phyloP scores from a whole-genome alignment of 1,284 basidiomycete species.

The Irpex sp. region DNA sequence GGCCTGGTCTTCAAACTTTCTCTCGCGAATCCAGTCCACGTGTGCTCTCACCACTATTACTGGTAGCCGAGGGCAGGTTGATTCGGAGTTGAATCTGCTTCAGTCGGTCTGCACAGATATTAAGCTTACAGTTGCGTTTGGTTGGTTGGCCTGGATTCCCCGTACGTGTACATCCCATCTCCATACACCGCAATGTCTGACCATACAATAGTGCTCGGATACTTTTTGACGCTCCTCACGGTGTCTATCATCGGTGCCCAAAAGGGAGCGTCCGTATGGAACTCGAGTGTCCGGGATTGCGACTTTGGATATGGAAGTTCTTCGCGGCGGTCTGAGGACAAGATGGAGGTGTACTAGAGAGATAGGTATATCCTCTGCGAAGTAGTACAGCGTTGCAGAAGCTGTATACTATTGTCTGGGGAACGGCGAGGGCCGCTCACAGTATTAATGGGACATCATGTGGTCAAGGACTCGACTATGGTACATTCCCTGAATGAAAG shows the following conservation, averaged over 20 bases:
- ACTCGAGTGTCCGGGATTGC: slow-evolving; percentile 6
- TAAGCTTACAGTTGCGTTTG: slow-evolving; percentile 10
- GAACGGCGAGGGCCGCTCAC: not conserved
- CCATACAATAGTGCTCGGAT: slow-evolving; percentile 4
- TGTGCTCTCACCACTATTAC: slow-evolving; percentile 3
- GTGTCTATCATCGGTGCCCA: slow-evolving; percentile 6
- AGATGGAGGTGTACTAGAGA: too few relatives aligned
- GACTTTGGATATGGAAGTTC: slow-evolving; percentile 6
- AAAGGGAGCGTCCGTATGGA: slow-evolving; percentile 11
- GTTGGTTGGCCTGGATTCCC: slow-evolving; percentile 9
- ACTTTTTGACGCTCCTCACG: slow-evolving; percentile 7
- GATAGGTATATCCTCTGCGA: too few relatives aligned
- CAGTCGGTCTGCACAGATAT: slow-evolving; percentile 7
- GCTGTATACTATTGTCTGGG: not conserved
- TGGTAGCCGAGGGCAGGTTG: not conserved
- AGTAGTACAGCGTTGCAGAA: too few relatives aligned
- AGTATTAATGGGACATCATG: not conserved
- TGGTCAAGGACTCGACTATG: not conserved
- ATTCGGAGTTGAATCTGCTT: slow-evolving; percentile 1
- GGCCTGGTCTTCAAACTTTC: slow-evolving; percentile 5
- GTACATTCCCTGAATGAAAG: too few relatives aligned
- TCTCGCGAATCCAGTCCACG: not conserved
- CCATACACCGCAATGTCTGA: not conserved
- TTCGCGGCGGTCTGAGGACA: not conserved
- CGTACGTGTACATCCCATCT: slow-evolving; percentile 5